phyloP scores from a whole-genome alignment of 257 asterid genomes.

The Salvia rosmarinus region DNA sequence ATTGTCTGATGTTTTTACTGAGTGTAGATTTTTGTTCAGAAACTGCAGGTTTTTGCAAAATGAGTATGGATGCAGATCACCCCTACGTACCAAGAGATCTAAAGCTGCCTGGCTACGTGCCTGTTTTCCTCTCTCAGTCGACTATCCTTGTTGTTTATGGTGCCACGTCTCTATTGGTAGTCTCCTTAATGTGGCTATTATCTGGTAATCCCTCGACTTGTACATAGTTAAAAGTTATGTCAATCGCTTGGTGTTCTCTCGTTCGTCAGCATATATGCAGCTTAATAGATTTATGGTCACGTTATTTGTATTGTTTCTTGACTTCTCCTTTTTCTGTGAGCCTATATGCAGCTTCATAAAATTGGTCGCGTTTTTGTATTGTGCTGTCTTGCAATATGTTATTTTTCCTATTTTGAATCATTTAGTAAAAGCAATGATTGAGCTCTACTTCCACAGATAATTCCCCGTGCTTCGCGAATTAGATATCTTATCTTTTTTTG shows the following conservation, averaged over 20 bases:
- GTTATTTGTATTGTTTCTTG: background rate
- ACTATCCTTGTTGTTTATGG: slow-evolving; percentile 63
- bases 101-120: slow-evolving; percentile 70
- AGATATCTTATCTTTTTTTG: background rate
- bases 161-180: slow-evolving; percentile 55
- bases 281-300: background rate
- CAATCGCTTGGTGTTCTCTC: background rate
- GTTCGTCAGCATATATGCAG: background rate
- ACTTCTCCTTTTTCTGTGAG: background rate
- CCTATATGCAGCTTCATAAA: background rate
- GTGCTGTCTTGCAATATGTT: background rate
- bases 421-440: background rate
- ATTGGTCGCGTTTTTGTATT: background rate
- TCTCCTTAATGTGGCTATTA: slow-evolving; percentile 71
- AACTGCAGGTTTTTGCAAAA: slow-evolving; percentile 41
- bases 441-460: background rate
- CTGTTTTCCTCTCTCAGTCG: slow-evolving; percentile 61
- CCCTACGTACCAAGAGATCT: slow-evolving; percentile 76
- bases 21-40: background rate
- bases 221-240: background rate
- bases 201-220: slow-evolving; percentile 54
- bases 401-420: background rate
- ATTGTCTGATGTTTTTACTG: background rate
- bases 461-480: too few relatives aligned
- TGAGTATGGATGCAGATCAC: slow-evolving; percentile 50